Evolutionary conservation across 352 stramenopile species (phyloP), one percentile per base, ranked within the genome.

Genomic region (Elongisporangium prolatum): DNA sequence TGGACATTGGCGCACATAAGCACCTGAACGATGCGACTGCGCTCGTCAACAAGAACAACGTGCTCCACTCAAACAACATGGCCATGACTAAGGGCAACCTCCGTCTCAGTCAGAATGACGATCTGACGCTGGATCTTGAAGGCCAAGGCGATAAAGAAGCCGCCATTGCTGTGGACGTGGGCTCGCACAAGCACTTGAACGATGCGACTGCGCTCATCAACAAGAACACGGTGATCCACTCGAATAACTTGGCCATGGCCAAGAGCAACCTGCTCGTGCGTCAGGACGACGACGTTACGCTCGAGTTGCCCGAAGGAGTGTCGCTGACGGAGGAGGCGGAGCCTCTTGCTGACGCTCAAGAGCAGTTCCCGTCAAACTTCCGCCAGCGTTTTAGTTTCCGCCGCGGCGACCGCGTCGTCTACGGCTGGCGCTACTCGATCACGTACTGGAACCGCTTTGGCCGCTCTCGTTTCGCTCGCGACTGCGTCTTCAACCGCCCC

Each of bases 381-480:
- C 71, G 71, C 48, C 67, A 58, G 52, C 71, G 71, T 48, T 79
- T 65, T 54, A 66, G 57, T 22, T 68, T 52, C 52, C 61, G 58
- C n/a, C 63, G 50, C 38, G 7, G 3, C 40, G 65, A 65, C 34
- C 57, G 71, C 21, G 61, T 59, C 28, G 58, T 65, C 52, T 77
- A 72, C 21, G 70, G 68, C 52, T 82, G 64, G 65, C 64, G 67
- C 60, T 82, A 82, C 57, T 70, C 73, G 50, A 22, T 77, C 8
- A 21, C 47, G 21, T 82, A 68, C 56, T 82, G 70, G 70, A 69
- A 77, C 62, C 34, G 20, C 4, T 72, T 63, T 21, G 73, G 70
- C 11, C 67, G 59, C 44, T 40, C 38, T 11, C 54, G 75, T 53
- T 82, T 69, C 62, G 70, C 67, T 2, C 48, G 49, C 22, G 53